Conservation (phyloP, 225 moss, liverwort and hornwort species). For the Takakia lepidozioides region DNA sequence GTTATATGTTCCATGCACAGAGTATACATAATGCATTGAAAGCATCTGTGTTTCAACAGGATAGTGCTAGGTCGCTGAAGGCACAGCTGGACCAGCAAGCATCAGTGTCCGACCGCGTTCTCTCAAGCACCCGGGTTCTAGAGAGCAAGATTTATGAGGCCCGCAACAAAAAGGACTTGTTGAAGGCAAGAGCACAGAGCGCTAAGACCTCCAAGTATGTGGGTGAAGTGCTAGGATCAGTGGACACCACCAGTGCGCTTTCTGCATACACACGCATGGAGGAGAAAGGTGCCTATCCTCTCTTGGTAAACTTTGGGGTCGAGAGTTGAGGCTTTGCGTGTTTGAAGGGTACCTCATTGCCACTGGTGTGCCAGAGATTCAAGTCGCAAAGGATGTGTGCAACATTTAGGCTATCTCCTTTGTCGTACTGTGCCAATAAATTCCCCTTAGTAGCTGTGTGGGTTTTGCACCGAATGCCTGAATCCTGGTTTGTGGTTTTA, state of each 20-base stretch:
- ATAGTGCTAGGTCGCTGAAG: conserved; percentile 42
- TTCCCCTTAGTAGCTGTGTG: too few species aligned
- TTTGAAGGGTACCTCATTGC: too few species aligned
- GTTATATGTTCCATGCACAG: too few species aligned
- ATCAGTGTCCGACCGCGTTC: conserved; percentile 38
- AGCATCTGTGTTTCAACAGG: conserved; percentile 8
- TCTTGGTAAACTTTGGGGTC: not conserved
- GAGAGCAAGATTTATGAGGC: conserved; percentile 53
- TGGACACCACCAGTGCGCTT: conserved; percentile 45
- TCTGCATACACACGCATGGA: conserved; percentile 54
- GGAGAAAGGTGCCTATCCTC: conserved; percentile 31
- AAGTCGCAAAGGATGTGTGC: too few species aligned
- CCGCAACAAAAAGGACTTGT: conserved; percentile 44
- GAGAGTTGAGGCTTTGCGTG: not conserved
- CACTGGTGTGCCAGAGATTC: too few species aligned
- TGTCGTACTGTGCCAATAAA: too few species aligned
- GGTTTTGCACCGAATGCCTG: too few species aligned
- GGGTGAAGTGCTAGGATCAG: conserved; percentile 35
- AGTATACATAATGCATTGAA: too few species aligned
- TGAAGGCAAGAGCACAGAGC: conserved; percentile 52
- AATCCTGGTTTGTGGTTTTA: too few species aligned
- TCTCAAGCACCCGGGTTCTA: conserved; percentile 36
- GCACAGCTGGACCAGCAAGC: conserved; percentile 51
- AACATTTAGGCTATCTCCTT: too few species aligned
- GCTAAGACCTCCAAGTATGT: conserved; percentile 46